Percentiles rank a stretch among this genome's conserved stretches.
Evolutionary conservation across 2,329 filamentous ascomycete genomes (phyloP).

Genomic region (Nothophoma quercina): DNA sequence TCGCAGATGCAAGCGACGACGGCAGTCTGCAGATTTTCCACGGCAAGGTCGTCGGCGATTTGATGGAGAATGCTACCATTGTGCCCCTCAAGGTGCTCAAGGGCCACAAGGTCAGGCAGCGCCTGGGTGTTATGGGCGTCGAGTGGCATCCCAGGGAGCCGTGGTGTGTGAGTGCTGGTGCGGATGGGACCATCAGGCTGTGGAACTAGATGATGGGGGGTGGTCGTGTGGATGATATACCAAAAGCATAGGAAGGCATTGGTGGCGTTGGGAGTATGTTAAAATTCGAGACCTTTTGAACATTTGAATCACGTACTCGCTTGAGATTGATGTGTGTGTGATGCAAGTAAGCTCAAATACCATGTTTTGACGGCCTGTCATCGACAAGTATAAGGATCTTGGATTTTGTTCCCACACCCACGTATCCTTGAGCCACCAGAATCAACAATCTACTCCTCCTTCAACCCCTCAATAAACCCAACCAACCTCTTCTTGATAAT

Average conservation of each 20-base stretch:
- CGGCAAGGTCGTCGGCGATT: constrained; percentile 90
- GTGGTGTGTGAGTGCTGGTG: constrained; percentile 93
- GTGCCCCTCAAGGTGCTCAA: constrained; percentile 93
- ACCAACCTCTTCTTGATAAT: constrained; percentile 67
- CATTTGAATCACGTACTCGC: too few relatives aligned
- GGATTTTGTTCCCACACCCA: too few relatives aligned
- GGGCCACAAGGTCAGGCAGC: constrained; percentile 85
- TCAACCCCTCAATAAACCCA: constrained; percentile 58
- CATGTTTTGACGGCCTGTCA: too few relatives aligned
- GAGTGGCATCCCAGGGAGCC: constrained; percentile 96
- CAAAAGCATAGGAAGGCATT: neutral
- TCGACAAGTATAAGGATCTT: too few relatives aligned
- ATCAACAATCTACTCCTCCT: constrained; percentile 11
- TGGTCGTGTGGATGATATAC: neutral
- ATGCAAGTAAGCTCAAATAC: too few relatives aligned
- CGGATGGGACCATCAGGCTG: constrained; percentile 89
- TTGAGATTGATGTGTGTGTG: too few relatives aligned
- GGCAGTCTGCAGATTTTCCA: constrained; percentile 96
- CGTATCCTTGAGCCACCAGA: too few relatives aligned
- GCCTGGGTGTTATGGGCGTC: constrained; percentile 89
- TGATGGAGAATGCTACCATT: constrained; percentile 96
- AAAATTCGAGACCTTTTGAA: too few relatives aligned
- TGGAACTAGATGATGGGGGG: constrained; percentile 65
- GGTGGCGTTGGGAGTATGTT: neutral
- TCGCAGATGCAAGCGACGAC: constrained; percentile 95